A percentile compares a stretch with the other conserved stretches of the same genome.
phyloP scores from a whole-genome alignment of 306 rosid species.

The Adenanthera pavonina region DNA sequence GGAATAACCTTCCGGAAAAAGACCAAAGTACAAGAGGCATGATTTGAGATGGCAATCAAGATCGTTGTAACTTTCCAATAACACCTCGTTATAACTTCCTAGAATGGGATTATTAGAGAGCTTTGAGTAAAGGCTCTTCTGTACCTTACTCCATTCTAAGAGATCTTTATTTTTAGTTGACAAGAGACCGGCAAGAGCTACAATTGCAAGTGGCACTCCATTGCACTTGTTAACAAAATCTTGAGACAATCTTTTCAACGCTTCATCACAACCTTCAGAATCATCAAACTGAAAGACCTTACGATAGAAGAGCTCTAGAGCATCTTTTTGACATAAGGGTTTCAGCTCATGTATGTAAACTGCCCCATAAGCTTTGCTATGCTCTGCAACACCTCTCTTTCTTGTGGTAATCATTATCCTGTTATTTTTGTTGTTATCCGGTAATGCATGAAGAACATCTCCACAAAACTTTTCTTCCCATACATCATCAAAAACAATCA shows the following conservation, averaged over 20 bases:
- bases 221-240: not conserved
- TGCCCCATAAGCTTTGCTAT: not conserved
- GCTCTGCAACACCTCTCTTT: not conserved
- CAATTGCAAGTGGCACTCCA: not conserved
- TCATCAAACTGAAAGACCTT: not conserved
- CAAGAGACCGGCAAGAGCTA: not conserved
- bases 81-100: too few species aligned
- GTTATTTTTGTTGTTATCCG: not conserved
- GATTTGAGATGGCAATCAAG: too few species aligned
- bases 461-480: not conserved
- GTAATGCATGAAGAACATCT: not conserved
- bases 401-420: not conserved
- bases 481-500: conserved; percentile 20
- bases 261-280: not conserved
- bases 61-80: too few species aligned
- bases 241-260: not conserved
- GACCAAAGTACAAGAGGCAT: too few species aligned
- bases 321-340: not conserved
- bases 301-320: not conserved
- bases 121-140: too few species aligned
- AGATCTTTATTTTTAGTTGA: not conserved
- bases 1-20: too few species aligned
- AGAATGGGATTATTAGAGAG: too few species aligned
- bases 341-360: not conserved
- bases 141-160: not conserved